Base-by-base conservation (phyloP, 1,284 basidiomycete species). In the Cryptococcus jaspeensis region DNA sequence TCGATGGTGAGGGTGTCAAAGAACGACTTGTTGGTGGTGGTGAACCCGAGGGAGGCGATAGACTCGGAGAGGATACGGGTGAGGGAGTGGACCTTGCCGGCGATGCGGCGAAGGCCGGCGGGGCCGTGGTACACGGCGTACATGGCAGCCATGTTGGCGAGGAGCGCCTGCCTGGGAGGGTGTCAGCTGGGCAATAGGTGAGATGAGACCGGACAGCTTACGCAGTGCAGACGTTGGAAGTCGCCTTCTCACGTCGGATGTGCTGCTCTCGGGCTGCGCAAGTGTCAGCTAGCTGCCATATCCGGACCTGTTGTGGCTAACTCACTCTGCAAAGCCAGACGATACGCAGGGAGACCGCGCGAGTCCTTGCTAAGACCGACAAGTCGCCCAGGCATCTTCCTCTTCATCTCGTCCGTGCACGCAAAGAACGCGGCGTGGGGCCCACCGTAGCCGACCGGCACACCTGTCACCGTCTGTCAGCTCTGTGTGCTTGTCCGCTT, bases 91-190 rank as follows among this genome's bases (percentile, higher is more conserved):
- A 96, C 89, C 78, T 91, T 92, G 73, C 85, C 82, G 35, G 93
- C 94, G 64, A 98, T 98, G 53, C 85, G 85, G 62, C 83, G 82
- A 32, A 99, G 82, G 55, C 94, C 94, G 43, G 83, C 83, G 1
- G 96, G 91, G 20, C 95, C 95, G 72, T 99, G 96, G 77, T 96
- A 98, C 45, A 99, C 87, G 7, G 95, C 90, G 73, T 94, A 96
- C 92, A 96, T 95, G 41, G 92, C 90, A 15, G 93, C 90, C 88
- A 95, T 94, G 78, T 97, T 97, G 49, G 93, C 93, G 37, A 97
- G 87, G 18, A 97, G 84, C 0, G 92, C 93, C 78, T 97, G 92
- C 66, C 86, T 88, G 35, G n/a, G 36, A 18, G 44, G 15, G 1
- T 16, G 38, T 60, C 23, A 65, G 61, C 42, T 5, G 11, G 5